These are phyloP conservation scores for Ceratocystis cacaofunesta DNA, from an alignment of 2,329 filamentous ascomycete genomes.

Conservation along the genomic window DNA sequence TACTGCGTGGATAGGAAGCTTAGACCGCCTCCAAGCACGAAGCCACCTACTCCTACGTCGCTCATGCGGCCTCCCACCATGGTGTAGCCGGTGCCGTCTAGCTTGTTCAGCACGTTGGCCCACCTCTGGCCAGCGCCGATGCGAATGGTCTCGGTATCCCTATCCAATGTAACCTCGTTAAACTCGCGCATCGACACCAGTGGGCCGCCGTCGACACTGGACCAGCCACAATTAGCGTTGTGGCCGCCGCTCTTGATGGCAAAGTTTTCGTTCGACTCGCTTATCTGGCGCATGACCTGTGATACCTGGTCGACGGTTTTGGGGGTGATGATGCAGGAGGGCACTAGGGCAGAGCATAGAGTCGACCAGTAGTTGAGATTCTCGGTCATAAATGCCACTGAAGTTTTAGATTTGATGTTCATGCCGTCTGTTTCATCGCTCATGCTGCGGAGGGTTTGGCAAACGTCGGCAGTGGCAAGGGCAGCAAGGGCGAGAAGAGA, in stretches of 20 bases:
- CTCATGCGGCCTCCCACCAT: slow-evolving; percentile 32
- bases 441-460: neutral
- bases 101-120: slow-evolving; percentile 21
- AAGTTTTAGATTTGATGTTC: neutral
- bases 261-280: slow-evolving; percentile 24
- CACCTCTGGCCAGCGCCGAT: slow-evolving; percentile 34
- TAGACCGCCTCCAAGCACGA: slow-evolving; percentile 21
- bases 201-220: slow-evolving; percentile 20
- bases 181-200: slow-evolving; percentile 22
- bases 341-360: slow-evolving; percentile 21
- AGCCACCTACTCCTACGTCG: slow-evolving; percentile 23
- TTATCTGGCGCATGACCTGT: slow-evolving; percentile 17
- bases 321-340: slow-evolving; percentile 22
- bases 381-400: neutral
- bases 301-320: slow-evolving; percentile 19
- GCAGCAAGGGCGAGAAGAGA: neutral
- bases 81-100: slow-evolving; percentile 24
- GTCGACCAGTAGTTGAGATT: slow-evolving; percentile 24
- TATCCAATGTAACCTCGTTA: slow-evolving; percentile 17
- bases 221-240: slow-evolving; percentile 21
- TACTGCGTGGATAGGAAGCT: slow-evolving; percentile 22
- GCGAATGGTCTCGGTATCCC: slow-evolving; percentile 23
- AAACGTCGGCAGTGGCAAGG: slow-evolving; percentile 6
- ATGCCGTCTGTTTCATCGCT: neutral
- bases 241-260: slow-evolving; percentile 26